Conservation (phyloP, 139 green algal genomes). For the Tetraselmis striata region DNA sequence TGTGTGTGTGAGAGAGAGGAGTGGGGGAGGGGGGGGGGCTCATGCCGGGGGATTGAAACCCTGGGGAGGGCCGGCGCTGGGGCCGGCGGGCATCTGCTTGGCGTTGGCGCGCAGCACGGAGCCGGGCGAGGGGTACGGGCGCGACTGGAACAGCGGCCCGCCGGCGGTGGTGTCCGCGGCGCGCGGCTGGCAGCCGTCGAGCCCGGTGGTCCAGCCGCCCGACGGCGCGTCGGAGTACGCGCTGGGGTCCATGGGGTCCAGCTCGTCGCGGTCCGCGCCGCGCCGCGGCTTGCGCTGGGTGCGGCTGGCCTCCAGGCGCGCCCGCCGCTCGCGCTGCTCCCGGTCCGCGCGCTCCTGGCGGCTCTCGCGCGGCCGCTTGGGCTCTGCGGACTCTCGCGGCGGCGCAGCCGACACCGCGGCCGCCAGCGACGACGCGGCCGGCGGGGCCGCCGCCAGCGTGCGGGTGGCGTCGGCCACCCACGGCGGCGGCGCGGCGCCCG, state of each 20-base stretch:
- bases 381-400: not conserved
- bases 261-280: slow-evolving; percentile 21
- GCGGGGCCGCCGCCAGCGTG: not conserved
- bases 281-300: not conserved
- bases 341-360: slow-evolving; percentile 24
- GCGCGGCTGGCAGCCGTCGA: slow-evolving; percentile 45
- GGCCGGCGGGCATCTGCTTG: slow-evolving; percentile 25
- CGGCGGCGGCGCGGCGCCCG: not conserved
- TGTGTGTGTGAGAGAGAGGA: too few relatives aligned
- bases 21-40: too few relatives aligned
- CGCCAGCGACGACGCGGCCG: not conserved
- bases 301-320: not conserved
- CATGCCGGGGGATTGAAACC: too few relatives aligned
- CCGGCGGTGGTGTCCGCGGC: slow-evolving; percentile 72
- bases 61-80: too few relatives aligned
- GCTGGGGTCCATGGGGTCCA: slow-evolving; percentile 67
- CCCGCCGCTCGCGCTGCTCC: slow-evolving; percentile 24
- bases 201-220: slow-evolving; percentile 45
- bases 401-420: not conserved
- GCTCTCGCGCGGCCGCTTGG: slow-evolving; percentile 11
- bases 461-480: not conserved
- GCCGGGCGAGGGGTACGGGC: slow-evolving; percentile 66
- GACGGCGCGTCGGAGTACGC: slow-evolving; percentile 64
- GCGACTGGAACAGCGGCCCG: slow-evolving; percentile 69
- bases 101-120: slow-evolving; percentile 57